A percentile compares a stretch with the other conserved stretches of the same genome.
Conservation (phyloP, 768 basidiomycete genomes). For the Tubosaeta sp. region DNA sequence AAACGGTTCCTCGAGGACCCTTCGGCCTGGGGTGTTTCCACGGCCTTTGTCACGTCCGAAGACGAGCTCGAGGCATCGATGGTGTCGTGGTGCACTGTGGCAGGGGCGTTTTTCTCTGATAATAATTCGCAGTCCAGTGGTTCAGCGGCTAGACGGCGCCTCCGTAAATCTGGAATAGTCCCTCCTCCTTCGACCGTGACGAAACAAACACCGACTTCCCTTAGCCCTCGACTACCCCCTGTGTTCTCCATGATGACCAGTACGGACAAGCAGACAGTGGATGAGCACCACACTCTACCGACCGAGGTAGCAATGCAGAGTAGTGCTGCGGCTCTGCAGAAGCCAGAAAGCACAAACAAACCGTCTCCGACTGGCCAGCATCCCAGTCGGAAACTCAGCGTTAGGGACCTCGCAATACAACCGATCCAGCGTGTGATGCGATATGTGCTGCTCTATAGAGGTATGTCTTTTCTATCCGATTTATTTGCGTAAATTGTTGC, state of each 20-base stretch:
- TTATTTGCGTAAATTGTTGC: neutral
- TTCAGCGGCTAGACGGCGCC: conserved; percentile 20
- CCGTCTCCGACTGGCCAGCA: neutral
- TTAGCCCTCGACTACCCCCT: conserved; percentile 10
- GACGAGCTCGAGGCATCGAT: conserved; percentile 52
- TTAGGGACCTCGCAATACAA: conserved; percentile 59
- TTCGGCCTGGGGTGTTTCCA: conserved; percentile 60
- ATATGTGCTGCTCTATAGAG: conserved; percentile 58
- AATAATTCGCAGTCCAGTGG: conserved; percentile 10
- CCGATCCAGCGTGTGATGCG: conserved; percentile 63
- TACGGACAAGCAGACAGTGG: conserved; percentile 2
- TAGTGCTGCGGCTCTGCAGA: neutral
- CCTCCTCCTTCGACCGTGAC: conserved; percentile 3
- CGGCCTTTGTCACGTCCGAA: conserved; percentile 52
- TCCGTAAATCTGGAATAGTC: conserved; percentile 16
- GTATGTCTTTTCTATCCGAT: conserved; percentile 30
- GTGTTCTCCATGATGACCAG: conserved; percentile 7
- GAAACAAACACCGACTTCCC: conserved; percentile 5
- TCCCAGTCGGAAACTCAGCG: conserved; percentile 24
- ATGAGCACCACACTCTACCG: neutral
- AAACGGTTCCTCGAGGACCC: conserved; percentile 55
- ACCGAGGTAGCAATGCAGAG: conserved; percentile 4
- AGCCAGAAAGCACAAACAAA: neutral
- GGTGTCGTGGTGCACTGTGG: conserved; percentile 44
- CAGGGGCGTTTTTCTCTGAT: conserved; percentile 36